These are phyloP conservation scores for Psilocybe cyanescens DNA, from an alignment of 768 basidiomycete genomes.

Conservation along the genomic window DNA sequence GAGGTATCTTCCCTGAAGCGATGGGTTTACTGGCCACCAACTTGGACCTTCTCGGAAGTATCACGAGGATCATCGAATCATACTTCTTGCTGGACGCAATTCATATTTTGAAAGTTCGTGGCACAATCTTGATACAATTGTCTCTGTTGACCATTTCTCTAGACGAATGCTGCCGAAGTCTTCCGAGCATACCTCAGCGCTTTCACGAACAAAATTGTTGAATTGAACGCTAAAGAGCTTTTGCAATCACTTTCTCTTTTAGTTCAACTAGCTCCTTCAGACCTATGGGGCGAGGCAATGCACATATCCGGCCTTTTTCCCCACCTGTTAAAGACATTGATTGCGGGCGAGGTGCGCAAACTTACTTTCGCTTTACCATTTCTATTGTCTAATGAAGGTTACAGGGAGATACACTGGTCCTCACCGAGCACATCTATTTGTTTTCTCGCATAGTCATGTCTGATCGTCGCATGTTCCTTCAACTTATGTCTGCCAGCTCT, in stretches of 20 bases:
- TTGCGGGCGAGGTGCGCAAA: conserved; percentile 63
- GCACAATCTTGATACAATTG: neutral
- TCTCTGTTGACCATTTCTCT: neutral
- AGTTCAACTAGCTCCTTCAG: conserved; percentile 64
- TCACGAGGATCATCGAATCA: conserved; percentile 70
- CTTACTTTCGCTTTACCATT: neutral
- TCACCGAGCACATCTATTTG: conserved; percentile 75
- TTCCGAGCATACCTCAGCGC: conserved; percentile 60
- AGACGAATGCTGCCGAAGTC: conserved; percentile 61
- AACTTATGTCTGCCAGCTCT: conserved; percentile 70
- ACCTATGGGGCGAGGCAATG: conserved; percentile 73
- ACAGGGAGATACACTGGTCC: conserved; percentile 44
- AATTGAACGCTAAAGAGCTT: conserved; percentile 64
- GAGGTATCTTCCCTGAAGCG: conserved; percentile 68
- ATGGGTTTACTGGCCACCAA: conserved; percentile 66
- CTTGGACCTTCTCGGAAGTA: conserved; percentile 73
- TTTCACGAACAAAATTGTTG: conserved; percentile 50
- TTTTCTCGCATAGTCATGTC: conserved; percentile 74
- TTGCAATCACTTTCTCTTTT: conserved; percentile 62
- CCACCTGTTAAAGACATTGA: conserved; percentile 57
- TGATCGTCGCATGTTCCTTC: conserved; percentile 69
- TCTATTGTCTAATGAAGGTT: conserved; percentile 4
- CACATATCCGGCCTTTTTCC: conserved; percentile 78
- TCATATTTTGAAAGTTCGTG: conserved; percentile 62
- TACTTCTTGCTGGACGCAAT: conserved; percentile 77